phyloP scores from a whole-genome alignment of 176 grass and related monocot genomes.

The Olyra latifolia region DNA sequence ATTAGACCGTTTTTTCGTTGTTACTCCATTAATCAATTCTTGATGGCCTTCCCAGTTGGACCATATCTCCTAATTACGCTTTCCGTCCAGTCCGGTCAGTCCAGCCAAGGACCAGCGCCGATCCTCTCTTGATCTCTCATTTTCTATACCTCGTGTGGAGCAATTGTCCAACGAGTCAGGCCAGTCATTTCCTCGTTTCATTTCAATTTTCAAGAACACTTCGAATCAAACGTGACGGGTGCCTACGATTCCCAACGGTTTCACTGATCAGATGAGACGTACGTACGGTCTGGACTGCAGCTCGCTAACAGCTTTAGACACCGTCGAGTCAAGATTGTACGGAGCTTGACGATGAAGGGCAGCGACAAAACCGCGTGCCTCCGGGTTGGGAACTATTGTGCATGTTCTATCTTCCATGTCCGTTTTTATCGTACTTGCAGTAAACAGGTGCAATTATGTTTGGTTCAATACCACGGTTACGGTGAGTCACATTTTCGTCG shows the following conservation, averaged over 20 bases:
- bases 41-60: not conserved
- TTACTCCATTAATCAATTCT: not conserved
- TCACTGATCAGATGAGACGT: not conserved
- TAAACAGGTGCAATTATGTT: too few relatives aligned
- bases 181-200: not conserved
- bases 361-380: too few relatives aligned
- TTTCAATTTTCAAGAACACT: not conserved
- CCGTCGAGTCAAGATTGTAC: too few relatives aligned
- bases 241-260: not conserved
- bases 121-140: not conserved
- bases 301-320: too few relatives aligned
- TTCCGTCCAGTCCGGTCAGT: not conserved
- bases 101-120: not conserved
- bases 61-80: not conserved
- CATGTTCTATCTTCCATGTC: too few relatives aligned
- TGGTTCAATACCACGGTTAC: too few relatives aligned
- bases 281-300: too few relatives aligned
- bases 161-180: not conserved
- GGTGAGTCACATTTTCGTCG: too few relatives aligned
- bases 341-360: too few relatives aligned
- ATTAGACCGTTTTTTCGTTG: not conserved
- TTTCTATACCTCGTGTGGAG: not conserved
- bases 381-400: too few relatives aligned
- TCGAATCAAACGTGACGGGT: not conserved
- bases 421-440: too few relatives aligned